These are phyloP conservation scores for Physaria fendleri DNA, from an alignment of 345 rosid species.

Conservation along the genomic window DNA sequence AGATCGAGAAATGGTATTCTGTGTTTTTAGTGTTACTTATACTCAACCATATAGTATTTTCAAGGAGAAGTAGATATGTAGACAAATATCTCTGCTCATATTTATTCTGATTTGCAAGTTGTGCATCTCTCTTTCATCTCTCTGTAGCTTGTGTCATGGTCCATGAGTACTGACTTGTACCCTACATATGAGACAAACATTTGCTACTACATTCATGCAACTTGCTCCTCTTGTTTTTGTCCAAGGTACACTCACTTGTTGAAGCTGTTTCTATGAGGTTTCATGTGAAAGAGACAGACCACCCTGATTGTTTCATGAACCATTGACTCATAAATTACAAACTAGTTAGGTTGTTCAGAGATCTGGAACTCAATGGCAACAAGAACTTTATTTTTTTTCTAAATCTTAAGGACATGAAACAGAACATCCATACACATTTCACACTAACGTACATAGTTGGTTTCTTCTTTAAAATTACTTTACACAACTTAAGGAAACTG, in stretches of 20 bases:
- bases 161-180: slow-evolving; percentile 12
- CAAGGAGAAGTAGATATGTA: slow-evolving; percentile 9
- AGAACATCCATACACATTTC: slow-evolving; percentile 13
- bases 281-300: not conserved
- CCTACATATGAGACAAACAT: slow-evolving; percentile 22
- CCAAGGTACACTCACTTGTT: slow-evolving; percentile 23
- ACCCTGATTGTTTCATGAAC: not conserved
- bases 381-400: slow-evolving; percentile 15
- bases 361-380: slow-evolving; percentile 5
- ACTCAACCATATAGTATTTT: not conserved
- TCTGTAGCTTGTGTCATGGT: slow-evolving; percentile 24
- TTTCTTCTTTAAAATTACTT: slow-evolving; percentile 10
- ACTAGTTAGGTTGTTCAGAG: not conserved
- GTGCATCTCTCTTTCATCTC: slow-evolving; percentile 18
- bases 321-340: slow-evolving; percentile 6
- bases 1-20: not conserved
- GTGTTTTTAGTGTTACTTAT: not conserved
- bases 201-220: slow-evolving; percentile 13
- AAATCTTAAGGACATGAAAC: slow-evolving; percentile 9
- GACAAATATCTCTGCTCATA: slow-evolving; percentile 15
- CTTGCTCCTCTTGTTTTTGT: slow-evolving; percentile 20
- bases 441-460: slow-evolving; percentile 19
- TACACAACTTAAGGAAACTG: slow-evolving; percentile 1
- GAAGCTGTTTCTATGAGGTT: not conserved
- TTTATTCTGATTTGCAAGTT: slow-evolving; percentile 13